Base-by-base conservation (phyloP, 805 yeast species). In the Pichia scutulata region DNA sequence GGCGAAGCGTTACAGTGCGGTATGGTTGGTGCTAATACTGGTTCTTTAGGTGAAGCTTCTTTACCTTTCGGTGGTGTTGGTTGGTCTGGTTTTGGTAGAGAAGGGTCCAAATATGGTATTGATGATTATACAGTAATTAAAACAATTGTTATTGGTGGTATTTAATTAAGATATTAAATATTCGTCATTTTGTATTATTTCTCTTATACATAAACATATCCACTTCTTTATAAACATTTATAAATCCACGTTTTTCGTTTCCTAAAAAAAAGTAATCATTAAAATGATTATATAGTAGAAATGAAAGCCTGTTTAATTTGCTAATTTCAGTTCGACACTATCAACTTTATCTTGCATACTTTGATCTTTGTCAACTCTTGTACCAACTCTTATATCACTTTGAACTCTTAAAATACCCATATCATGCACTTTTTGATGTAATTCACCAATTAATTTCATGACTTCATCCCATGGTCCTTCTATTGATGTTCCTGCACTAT, bases 401-500 rank as follows among this genome's bases (percentile, higher is more conserved):
- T 89, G 96, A 47, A 89, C 81, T 63, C 97, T 75, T 12, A 84
- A 75, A 13, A 86, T 80, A 1, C 95, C 95, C 56, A 77, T 71
- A 4, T 73, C 73, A 60, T 89, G 97, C 48, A 86, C 76, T 43
- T 71, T 71, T 60, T 83, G 82, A 61, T 89, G 97, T 58, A 88
- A 69, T 57, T 78, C 76, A 8, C 96, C 96, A 58, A 89, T 84
- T 48, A 87, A 68, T 33, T 74, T 78, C 80, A 82, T 84, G 1
- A 89, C 96, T 49, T 85, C 89, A 60, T 81, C 80, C 96, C 96
- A 89, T n/a, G 89, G 89, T 1, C 97, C 97, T 59, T 86, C 85
- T 50, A 64, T 55, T 2, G 96, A 88, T 7, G 96, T 89, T 3
- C 97, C 97, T 2, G 97, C 97, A 57, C 95, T 84, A 67, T 89